phyloP scores from a whole-genome alignment of 2,329 filamentous ascomycete genomes.

The Fusarium sp. region DNA sequence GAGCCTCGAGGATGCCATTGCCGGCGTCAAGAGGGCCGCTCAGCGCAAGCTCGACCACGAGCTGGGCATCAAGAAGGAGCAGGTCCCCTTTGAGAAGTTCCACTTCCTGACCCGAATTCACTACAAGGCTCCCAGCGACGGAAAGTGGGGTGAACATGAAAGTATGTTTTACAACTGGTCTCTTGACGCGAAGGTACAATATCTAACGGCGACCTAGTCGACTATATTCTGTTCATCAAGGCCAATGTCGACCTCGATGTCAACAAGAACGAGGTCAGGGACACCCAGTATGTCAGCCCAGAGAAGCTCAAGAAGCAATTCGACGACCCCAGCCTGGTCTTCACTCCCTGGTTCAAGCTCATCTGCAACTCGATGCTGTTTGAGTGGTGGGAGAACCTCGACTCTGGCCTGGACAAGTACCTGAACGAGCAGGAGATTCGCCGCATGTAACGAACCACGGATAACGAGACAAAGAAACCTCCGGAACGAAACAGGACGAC shows the following conservation, averaged over 20 bases:
- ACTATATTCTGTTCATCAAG: slow-evolving; percentile 99
- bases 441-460: slow-evolving; percentile 66
- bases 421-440: slow-evolving; percentile 87
- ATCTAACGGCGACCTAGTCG: slow-evolving; percentile 68
- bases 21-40: slow-evolving; percentile 90
- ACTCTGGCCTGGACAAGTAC: slow-evolving; percentile 85
- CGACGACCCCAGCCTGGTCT: slow-evolving; percentile 80
- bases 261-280: slow-evolving; percentile 91
- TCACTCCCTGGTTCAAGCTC: slow-evolving; percentile 99
- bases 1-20: slow-evolving; percentile 81
- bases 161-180: slow-evolving; percentile 68
- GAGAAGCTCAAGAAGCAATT: slow-evolving; percentile 89
- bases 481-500: slow-evolving; percentile 1
- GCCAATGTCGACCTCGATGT: slow-evolving; percentile 85
- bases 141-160: slow-evolving; percentile 99
- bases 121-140: slow-evolving; percentile 96
- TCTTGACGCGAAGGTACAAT: not conserved
- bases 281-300: slow-evolving; percentile 84
- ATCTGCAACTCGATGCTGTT: slow-evolving; percentile 98
- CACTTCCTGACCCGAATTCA: slow-evolving; percentile 96
- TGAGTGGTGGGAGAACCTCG: slow-evolving; percentile 94
- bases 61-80: slow-evolving; percentile 87
- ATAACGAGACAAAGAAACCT: slow-evolving; percentile 10
- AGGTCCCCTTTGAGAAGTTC: slow-evolving; percentile 93
- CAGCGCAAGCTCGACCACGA: slow-evolving; percentile 95